Evolutionary conservation across 2,329 filamentous ascomycete species (phyloP).

Genomic region (Neophaeococcomyces mojaviensis): DNA sequence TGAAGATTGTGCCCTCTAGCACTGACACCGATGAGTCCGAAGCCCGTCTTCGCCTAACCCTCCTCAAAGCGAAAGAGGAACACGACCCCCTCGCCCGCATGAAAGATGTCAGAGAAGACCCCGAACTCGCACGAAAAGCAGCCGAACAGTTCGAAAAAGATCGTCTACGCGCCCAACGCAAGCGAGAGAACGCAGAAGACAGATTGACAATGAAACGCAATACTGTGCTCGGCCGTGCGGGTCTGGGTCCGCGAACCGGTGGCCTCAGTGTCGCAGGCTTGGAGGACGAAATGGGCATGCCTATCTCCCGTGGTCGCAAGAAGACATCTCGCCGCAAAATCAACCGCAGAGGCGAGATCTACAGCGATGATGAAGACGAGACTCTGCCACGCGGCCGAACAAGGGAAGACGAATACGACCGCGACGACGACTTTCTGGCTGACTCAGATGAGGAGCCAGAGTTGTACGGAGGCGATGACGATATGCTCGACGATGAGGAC

Average conservation of each 20-base stretch:
- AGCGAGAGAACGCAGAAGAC: constrained; percentile 48
- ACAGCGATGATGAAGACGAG: constrained; percentile 43
- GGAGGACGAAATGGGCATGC: constrained; percentile 49
- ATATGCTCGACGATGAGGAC: constrained; percentile 31
- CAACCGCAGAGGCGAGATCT: constrained; percentile 42
- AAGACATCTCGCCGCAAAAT: constrained; percentile 31
- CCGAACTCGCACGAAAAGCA: constrained; percentile 52
- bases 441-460: constrained; percentile 43
- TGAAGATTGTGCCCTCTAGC: constrained; percentile 50
- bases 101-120: constrained; percentile 48
- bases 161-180: constrained; percentile 47
- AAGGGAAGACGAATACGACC: constrained; percentile 76
- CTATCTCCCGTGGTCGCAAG: constrained; percentile 28
- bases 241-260: constrained; percentile 39
- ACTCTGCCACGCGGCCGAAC: constrained; percentile 37
- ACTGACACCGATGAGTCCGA: constrained; percentile 54
- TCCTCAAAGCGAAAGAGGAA: constrained; percentile 50
- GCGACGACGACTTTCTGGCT: constrained; percentile 69
- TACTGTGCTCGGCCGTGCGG: constrained; percentile 40
- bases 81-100: constrained; percentile 33
- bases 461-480: constrained; percentile 37
- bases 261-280: constrained; percentile 51
- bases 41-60: constrained; percentile 52
- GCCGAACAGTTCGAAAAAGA: constrained; percentile 55
- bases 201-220: constrained; percentile 48